These are phyloP conservation scores for Gaultheria prostrata DNA, from an alignment of 148 eudicot genomes.

Conservation along the genomic window DNA sequence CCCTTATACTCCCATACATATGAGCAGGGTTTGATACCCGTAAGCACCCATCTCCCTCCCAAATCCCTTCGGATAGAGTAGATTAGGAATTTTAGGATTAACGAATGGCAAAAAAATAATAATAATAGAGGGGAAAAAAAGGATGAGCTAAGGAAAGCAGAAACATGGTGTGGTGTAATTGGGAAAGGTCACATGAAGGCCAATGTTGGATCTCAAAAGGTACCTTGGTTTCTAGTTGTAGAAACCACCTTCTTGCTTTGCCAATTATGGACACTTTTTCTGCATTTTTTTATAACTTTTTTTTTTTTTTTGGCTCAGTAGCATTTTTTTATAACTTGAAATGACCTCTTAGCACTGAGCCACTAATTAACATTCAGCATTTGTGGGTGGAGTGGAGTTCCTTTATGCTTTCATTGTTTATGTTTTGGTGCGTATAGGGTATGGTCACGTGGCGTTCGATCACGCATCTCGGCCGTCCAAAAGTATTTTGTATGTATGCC, in stretches of 20 bases:
- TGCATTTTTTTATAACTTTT: neutral
- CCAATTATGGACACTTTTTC: conserved; percentile 1
- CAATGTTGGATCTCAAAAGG: neutral
- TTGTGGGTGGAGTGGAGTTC: conserved; percentile 21
- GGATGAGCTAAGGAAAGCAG: neutral
- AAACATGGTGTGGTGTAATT: neutral
- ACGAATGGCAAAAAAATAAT: too few relatives aligned
- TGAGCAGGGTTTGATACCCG: too few relatives aligned
- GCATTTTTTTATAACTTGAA: neutral
- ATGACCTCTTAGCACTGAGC: conserved; percentile 13
- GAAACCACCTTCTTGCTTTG: conserved; percentile 15
- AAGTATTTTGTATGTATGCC: too few relatives aligned
- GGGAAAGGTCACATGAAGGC: neutral
- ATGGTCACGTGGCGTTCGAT: too few relatives aligned
- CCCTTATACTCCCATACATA: too few relatives aligned
- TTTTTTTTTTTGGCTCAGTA: too few relatives aligned
- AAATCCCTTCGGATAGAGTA: too few relatives aligned
- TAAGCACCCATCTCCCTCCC: too few relatives aligned
- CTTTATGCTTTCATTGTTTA: conserved; percentile 13
- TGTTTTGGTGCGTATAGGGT: too few relatives aligned
- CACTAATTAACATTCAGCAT: conserved; percentile 8
- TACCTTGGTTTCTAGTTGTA: neutral
- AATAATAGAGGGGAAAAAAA: too few relatives aligned
- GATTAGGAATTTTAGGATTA: too few relatives aligned
- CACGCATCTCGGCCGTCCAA: too few relatives aligned